Evolutionary conservation across 768 basidiomycete genomes (phyloP).

Genomic region (Podaxis rugospora): DNA sequence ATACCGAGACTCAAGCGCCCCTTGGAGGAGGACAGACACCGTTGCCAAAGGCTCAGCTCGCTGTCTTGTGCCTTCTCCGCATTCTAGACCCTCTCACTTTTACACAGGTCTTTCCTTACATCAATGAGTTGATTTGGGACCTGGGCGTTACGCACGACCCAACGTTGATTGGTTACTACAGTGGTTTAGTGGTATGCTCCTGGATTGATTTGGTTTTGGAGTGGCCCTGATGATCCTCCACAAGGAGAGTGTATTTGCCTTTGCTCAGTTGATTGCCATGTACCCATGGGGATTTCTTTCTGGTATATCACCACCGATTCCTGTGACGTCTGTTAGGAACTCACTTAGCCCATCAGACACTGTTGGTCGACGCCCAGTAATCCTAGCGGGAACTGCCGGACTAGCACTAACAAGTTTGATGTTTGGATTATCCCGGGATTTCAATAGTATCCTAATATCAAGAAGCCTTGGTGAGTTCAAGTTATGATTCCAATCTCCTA

Average conservation of each 20-base stretch:
- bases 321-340: background rate
- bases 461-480: slow-evolving; percentile 42
- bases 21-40: slow-evolving; percentile 2
- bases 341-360: slow-evolving; percentile 31
- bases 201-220: background rate
- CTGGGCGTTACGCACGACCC: slow-evolving; percentile 51
- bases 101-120: slow-evolving; percentile 64
- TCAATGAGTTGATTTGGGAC: slow-evolving; percentile 59
- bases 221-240: background rate
- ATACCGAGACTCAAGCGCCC: background rate
- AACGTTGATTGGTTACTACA: slow-evolving; percentile 58
- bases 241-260: slow-evolving; percentile 60
- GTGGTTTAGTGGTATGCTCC: slow-evolving; percentile 52
- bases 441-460: slow-evolving; percentile 38
- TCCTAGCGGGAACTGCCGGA: slow-evolving; percentile 47
- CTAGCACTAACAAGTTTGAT: slow-evolving; percentile 41
- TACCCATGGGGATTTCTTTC: slow-evolving; percentile 59
- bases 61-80: slow-evolving; percentile 48
- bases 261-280: slow-evolving; percentile 53
- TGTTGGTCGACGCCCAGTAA: slow-evolving; percentile 58
- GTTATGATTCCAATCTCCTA: background rate
- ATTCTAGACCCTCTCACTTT: slow-evolving; percentile 56
- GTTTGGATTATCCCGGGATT: slow-evolving; percentile 54
- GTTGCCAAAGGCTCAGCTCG: slow-evolving; percentile 35
- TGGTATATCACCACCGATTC: slow-evolving; percentile 22